A percentile compares a stretch with the other conserved stretches of the same genome.
Conservation (phyloP, 2,329 filamentous ascomycete species). For the Ophiostoma tasmaniense region DNA sequence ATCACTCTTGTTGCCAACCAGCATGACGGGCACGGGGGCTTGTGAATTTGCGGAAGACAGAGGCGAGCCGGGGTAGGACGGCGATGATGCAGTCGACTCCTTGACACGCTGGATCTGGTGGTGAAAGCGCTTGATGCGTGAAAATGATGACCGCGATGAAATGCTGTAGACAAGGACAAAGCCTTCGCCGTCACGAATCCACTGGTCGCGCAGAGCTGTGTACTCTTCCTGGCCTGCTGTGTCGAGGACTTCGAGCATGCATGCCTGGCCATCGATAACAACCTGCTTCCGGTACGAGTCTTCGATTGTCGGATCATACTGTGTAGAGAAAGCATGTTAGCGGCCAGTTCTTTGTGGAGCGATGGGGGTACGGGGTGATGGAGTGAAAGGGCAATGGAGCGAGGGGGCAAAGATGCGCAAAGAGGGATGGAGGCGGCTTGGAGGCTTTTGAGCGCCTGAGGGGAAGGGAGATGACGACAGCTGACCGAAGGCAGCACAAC, state of each 20-base stretch:
- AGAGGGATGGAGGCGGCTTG: neutral
- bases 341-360: neutral
- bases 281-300: conserved; percentile 84
- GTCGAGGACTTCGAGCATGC: conserved; percentile 95
- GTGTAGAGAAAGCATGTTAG: conserved; percentile 14
- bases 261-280: conserved; percentile 88
- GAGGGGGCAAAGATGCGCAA: neutral
- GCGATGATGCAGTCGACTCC: conserved; percentile 72
- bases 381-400: neutral
- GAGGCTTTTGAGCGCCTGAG: neutral
- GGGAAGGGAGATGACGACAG: neutral
- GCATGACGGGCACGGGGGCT: conserved; percentile 83
- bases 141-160: conserved; percentile 90
- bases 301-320: conserved; percentile 84
- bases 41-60: conserved; percentile 51
- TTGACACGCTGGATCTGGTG: conserved; percentile 96
- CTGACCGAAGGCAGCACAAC: neutral
- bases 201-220: conserved; percentile 91
- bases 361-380: neutral
- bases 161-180: conserved; percentile 98
- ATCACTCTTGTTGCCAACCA: conserved; percentile 98
- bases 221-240: conserved; percentile 98
- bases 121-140: conserved; percentile 90
- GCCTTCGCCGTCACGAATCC: conserved; percentile 95
- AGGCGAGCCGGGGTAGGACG: conserved; percentile 68